Conservation (phyloP, 345 rosid species). For the Chamaenerion angustifolium region DNA sequence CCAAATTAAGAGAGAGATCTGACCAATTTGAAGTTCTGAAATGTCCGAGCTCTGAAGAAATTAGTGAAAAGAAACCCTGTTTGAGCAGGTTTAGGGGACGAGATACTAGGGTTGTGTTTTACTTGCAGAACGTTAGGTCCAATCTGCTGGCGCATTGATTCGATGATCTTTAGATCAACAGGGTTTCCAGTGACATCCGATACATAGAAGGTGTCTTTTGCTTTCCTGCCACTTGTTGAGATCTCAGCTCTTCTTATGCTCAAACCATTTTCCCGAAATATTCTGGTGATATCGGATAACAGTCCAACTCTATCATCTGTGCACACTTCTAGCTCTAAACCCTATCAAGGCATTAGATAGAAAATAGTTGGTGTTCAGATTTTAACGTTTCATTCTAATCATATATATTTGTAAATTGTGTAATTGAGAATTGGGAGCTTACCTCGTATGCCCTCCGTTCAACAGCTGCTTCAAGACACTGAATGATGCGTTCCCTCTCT, state of each 20-base stretch:
- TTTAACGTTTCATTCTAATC: not conserved
- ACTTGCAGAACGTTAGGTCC: slow-evolving; percentile 30
- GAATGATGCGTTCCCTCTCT: slow-evolving; percentile 36
- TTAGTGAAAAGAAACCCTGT: slow-evolving; percentile 28
- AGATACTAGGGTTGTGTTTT: slow-evolving; percentile 18
- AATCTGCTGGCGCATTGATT: slow-evolving; percentile 29
- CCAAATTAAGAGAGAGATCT: slow-evolving; percentile 25
- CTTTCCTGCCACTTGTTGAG: slow-evolving; percentile 31
- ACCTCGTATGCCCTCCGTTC: slow-evolving; percentile 40
- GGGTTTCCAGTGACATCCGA: slow-evolving; percentile 37
- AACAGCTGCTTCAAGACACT: slow-evolving; percentile 50
- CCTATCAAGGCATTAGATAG: slow-evolving; percentile 14
- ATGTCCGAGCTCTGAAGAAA: slow-evolving; percentile 33
- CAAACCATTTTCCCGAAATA: slow-evolving; percentile 40
- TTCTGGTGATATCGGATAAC: slow-evolving; percentile 42
- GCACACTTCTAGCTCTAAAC: slow-evolving; percentile 34
- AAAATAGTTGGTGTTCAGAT: not conserved
- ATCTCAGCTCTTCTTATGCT: slow-evolving; percentile 45
- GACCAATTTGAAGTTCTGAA: slow-evolving; percentile 29
- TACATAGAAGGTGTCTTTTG: slow-evolving; percentile 36
- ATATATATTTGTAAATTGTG: not conserved
- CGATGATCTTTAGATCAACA: slow-evolving; percentile 35
- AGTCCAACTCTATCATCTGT: slow-evolving; percentile 42
- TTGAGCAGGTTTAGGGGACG: slow-evolving; percentile 13
- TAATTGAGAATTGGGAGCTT: slow-evolving; percentile 1